phyloP scores from a whole-genome alignment of 1,284 basidiomycete species.

The Papiliotrema terrestris region DNA sequence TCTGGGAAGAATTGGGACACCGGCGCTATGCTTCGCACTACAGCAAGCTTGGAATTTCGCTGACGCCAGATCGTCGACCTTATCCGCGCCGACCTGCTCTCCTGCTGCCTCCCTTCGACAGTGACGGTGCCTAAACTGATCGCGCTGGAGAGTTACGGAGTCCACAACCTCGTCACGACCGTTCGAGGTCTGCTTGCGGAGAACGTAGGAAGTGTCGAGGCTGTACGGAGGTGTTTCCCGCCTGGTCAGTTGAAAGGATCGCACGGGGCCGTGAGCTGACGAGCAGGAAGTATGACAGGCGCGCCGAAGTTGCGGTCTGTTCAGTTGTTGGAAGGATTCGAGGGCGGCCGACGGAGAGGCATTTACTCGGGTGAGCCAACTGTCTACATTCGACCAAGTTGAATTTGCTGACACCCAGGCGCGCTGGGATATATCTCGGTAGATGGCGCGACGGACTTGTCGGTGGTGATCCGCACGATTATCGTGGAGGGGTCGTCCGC shows the following conservation, averaged over 20 bases:
- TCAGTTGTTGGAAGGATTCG: slow-evolving; percentile 79
- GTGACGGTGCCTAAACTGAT: slow-evolving; percentile 86
- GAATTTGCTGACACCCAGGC: slow-evolving; percentile 41
- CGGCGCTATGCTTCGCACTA: too few species aligned
- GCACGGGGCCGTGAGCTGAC: not conserved
- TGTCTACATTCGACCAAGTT: not conserved
- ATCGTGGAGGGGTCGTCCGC: slow-evolving; percentile 64
- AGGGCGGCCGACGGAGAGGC: slow-evolving; percentile 62
- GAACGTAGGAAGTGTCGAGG: slow-evolving; percentile 61
- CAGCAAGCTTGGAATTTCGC: too few species aligned
- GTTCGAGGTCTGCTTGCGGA: slow-evolving; percentile 64
- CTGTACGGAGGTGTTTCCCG: slow-evolving; percentile 74
- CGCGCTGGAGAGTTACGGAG: slow-evolving; percentile 85
- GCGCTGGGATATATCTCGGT: slow-evolving; percentile 90
- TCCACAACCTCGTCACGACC: slow-evolving; percentile 95
- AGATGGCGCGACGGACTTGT: slow-evolving; percentile 85
- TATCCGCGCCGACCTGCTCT: slow-evolving; percentile 84
- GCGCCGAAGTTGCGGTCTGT: slow-evolving; percentile 93
- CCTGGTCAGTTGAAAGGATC: slow-evolving; percentile 58
- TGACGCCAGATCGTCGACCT: slow-evolving; percentile 75
- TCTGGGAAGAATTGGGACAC: too few species aligned
- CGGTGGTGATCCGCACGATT: slow-evolving; percentile 92
- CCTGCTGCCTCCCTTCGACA: slow-evolving; percentile 62
- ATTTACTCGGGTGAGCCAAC: slow-evolving; percentile 69
- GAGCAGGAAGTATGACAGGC: slow-evolving; percentile 73